Evolutionary conservation across 345 rosid species (phyloP).

Genomic region (Streptanthus diversifolius): DNA sequence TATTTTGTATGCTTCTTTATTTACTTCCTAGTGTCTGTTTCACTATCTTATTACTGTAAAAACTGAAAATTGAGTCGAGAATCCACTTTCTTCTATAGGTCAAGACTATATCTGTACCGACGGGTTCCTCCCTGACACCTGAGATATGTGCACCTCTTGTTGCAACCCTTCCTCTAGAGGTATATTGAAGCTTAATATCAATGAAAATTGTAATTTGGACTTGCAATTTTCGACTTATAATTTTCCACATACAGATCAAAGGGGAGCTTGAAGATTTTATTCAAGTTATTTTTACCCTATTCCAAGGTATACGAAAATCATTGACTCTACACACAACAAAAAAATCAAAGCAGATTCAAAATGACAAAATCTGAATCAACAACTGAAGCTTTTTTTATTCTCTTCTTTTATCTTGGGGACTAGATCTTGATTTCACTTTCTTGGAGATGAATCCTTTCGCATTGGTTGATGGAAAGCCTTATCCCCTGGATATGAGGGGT

Average conservation of each 20-base stretch:
- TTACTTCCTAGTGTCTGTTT: neutral
- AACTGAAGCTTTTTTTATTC: neutral
- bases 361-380: neutral
- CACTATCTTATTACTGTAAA: neutral
- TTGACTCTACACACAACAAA: neutral
- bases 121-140: constrained; percentile 56
- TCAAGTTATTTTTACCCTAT: constrained; percentile 63
- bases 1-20: constrained; percentile 17
- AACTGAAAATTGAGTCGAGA: neutral
- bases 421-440: constrained; percentile 97
- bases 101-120: constrained; percentile 74
- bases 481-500: constrained; percentile 98
- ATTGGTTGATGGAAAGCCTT: constrained; percentile 85
- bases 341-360: neutral
- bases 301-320: constrained; percentile 54
- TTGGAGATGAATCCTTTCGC: constrained; percentile 99
- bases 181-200: constrained; percentile 30
- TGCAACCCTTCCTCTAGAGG: constrained; percentile 95
- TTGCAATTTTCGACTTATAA: neutral
- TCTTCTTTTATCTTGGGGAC: neutral
- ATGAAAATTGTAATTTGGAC: neutral
- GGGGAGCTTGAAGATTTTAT: constrained; percentile 67
- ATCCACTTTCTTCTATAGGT: constrained; percentile 44
- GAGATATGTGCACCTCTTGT: constrained; percentile 84
- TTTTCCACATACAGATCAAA: constrained; percentile 46